Conservation (phyloP, 495 filamentous ascomycete genomes). For the Chaetomidium leptoderma region DNA sequence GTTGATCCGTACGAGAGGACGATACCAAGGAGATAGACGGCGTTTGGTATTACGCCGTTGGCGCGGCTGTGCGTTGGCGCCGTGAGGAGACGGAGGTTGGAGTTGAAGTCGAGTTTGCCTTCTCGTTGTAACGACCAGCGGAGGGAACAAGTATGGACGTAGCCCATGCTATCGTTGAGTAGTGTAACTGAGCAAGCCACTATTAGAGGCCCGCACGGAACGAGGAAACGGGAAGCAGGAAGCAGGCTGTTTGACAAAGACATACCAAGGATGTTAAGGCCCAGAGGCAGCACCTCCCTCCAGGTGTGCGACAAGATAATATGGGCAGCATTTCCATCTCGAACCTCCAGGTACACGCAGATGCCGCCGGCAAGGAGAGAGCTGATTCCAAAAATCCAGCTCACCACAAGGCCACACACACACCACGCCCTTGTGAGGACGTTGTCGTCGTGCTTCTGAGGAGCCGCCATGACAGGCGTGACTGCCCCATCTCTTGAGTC, state of each 20-base stretch:
- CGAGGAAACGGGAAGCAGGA: background rate
- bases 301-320: conserved; percentile 24
- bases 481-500: background rate
- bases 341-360: conserved; percentile 18
- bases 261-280: conserved; percentile 31
- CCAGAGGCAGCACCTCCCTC: conserved; percentile 26
- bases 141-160: conserved; percentile 38
- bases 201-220: background rate
- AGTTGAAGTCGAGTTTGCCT: conserved; percentile 40
- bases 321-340: conserved; percentile 13
- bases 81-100: conserved; percentile 42
- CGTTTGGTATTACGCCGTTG: conserved; percentile 33
- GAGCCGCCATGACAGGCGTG: conserved; percentile 15
- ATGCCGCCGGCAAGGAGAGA: conserved; percentile 20
- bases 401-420: conserved; percentile 19
- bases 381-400: conserved; percentile 23
- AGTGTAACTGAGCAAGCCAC: conserved; percentile 25
- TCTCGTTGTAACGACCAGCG: conserved; percentile 44
- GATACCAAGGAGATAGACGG: conserved; percentile 29
- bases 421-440: conserved; percentile 19
- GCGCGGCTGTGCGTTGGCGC: conserved; percentile 22
- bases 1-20: conserved; percentile 37
- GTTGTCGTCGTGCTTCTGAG: conserved; percentile 22
- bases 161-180: conserved; percentile 38
- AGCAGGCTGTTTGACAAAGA: background rate